Percentiles rank a stretch among this genome's conserved stretches.
phyloP scores from a whole-genome alignment of 2,329 filamentous ascomycete genomes.

The Aspergillus costaricaensis region DNA sequence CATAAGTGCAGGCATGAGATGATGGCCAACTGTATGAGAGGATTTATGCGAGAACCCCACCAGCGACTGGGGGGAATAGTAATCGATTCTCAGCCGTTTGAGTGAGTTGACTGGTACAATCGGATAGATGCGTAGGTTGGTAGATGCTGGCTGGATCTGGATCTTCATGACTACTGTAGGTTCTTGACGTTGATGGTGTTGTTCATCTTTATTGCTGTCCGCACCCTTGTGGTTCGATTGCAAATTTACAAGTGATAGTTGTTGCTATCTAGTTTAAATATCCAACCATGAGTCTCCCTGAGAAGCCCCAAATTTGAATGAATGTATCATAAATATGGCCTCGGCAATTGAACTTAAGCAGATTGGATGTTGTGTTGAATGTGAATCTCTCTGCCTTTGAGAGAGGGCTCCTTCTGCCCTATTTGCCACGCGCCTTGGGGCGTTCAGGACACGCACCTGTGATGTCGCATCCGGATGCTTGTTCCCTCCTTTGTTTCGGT shows the following conservation, averaged over 20 bases:
- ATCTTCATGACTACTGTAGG: background rate
- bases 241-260: background rate
- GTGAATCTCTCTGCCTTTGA: background rate
- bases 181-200: background rate
- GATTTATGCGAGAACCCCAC: background rate
- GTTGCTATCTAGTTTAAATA: background rate
- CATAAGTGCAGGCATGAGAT: background rate
- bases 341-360: background rate
- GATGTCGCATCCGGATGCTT: slow-evolving; percentile 20
- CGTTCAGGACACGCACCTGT: slow-evolving; percentile 17
- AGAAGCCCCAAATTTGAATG: too few species aligned
- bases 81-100: background rate
- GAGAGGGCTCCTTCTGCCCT: background rate
- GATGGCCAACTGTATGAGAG: background rate
- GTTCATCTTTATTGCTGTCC: too few species aligned
- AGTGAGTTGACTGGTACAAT: background rate
- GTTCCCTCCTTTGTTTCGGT: slow-evolving; percentile 6
- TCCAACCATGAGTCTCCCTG: too few species aligned
- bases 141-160: background rate
- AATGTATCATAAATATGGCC: background rate
- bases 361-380: background rate
- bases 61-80: background rate
- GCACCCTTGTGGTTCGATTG: background rate
- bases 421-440: slow-evolving; percentile 6
- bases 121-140: background rate